These are phyloP conservation scores for Chalciporus pseudorubinellus DNA, from an alignment of 768 basidiomycete genomes.

Conservation along the genomic window DNA sequence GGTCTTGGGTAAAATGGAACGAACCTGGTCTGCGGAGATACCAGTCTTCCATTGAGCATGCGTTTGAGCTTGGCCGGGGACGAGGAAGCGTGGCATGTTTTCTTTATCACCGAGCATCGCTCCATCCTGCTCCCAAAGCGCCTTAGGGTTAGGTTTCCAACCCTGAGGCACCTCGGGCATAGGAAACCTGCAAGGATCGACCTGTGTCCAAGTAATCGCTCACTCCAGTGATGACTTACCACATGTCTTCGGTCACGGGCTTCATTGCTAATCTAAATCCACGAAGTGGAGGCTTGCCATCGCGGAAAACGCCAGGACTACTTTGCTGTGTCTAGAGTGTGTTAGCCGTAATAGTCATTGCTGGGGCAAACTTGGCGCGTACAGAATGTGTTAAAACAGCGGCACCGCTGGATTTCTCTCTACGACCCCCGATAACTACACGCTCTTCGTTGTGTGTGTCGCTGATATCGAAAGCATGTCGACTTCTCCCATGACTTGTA, in stretches of 20 bases:
- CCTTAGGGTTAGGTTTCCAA: conserved; percentile 82
- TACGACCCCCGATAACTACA: conserved; percentile 40
- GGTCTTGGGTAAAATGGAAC: conserved; percentile 17
- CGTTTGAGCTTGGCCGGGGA: conserved; percentile 27
- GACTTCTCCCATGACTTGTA: conserved; percentile 37
- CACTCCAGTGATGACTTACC: conserved; percentile 41
- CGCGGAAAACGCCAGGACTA: conserved; percentile 50
- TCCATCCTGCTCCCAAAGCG: conserved; percentile 63
- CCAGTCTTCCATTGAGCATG: conserved; percentile 55
- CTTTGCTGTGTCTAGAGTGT: conserved; percentile 17
- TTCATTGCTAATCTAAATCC: conserved; percentile 74
- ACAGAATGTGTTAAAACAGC: conserved; percentile 11
- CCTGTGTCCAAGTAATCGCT: conserved; percentile 16
- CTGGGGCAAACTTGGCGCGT: neutral
- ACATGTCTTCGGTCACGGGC: conserved; percentile 67
- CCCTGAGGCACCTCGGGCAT: conserved; percentile 77
- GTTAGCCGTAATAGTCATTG: conserved; percentile 7
- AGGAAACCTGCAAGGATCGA: conserved; percentile 60
- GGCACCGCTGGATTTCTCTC: conserved; percentile 7
- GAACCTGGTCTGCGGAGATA: conserved; percentile 72
- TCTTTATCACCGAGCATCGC: conserved; percentile 43
- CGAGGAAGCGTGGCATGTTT: conserved; percentile 31
- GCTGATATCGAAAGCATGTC: conserved; percentile 62
- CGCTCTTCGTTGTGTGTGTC: conserved; percentile 66
- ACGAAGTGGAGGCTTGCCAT: conserved; percentile 68